Evolutionary conservation across 768 basidiomycete species (phyloP), one percentile per base, ranked within the genome.

Genomic region (Lentinula sp.): DNA sequence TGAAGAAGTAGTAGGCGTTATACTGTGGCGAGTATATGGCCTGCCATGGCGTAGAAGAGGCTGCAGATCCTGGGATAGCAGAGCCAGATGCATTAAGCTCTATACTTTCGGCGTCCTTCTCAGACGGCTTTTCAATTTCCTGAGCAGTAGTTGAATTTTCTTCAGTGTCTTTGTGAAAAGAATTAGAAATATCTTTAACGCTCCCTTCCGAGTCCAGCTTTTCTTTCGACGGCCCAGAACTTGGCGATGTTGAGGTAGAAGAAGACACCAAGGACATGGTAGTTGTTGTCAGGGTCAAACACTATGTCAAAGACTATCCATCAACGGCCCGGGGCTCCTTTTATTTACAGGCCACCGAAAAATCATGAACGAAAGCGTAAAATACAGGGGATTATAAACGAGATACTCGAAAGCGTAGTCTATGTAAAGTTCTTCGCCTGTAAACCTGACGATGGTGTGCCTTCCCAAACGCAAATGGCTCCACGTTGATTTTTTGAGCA

Each of bases 1-100:
- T 94, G 79, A 80, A 90, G 77, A 93, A 94, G 72, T 94, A 94
- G 74, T 94, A 94, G 9, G 89, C 80, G 71, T 83, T 88, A 76
- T 90, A 84, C 63, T 86, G 78, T 1, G 90, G 83, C 1, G 91
- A 86, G 74, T 80, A 93, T 35, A 94, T 81, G 41, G 91, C 91
- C 71, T 93, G 92, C 91, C 92, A 93, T 32, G 81, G 73, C 57
- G 68, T 16, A 66, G 56, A 56, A 6, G 60, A 61, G 35, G 62
- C 18, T 28, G 48, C 63, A 12, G 56, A 48, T n/a, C 48, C 20
- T 32, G 62, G 49, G 3, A 63, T 57, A 32, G 63, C 51, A 28
- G 59, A 52, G 32, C 23, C 62, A 36, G 61, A 50, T 12, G 58
- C 23, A 41, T 42, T 32, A 15, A 52, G 10, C 33, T 51, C 39